Evolutionary conservation across 2,329 filamentous ascomycete species (phyloP), one percentile per base, ranked within the genome.

Genomic region (Penicillium decumbens): DNA sequence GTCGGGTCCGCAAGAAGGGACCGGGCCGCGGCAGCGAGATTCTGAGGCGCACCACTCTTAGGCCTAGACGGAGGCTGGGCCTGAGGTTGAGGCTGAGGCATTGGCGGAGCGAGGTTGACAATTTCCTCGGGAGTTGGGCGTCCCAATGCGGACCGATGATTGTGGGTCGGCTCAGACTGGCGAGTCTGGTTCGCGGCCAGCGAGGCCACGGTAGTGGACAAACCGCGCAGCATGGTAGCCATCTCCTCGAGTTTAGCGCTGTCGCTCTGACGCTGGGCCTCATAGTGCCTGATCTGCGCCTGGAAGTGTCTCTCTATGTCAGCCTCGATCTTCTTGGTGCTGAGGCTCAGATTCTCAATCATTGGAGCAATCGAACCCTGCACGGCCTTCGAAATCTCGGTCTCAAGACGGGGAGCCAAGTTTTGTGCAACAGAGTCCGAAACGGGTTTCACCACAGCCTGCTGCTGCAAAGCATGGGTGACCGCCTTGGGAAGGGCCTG

Each of bases 391-490:
- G 79, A 71, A 42, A 95, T 77, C 49, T 88, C 84, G 47, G 81
- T 77, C 62, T 95, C 87, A 25, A 95, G 77, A 47, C 81, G 82
- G 38, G 80, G 73, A 4, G 81, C 75, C 27, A 95, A 78, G 42
- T 80, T 82, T 56, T 81, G 80, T 2, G 83, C 77, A 29, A 95
- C 79, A 43, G 83, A 80, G 45, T 95, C 88, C 3, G 85, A 80
- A 47, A 96, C 81, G 6, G 79, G 74, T 61, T 85, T 85, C 55
- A 89, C 75, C 33, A 93, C 76, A 42, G 91, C 85, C 9, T 84
- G 83, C 56, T 85, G 87, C 63, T 88, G 84, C 45, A 96, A 70
- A 20, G 87, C 82, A 56, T 82, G 80, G 41, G 76, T 74, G 49
- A 95, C 75, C 8, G 83, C 79, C 52, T 79, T 75, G 1, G 89